Evolutionary conservation across 192 early-diverging fungal genomes (phyloP).

Genomic region (Gaertneriomyces semiglobifer): DNA sequence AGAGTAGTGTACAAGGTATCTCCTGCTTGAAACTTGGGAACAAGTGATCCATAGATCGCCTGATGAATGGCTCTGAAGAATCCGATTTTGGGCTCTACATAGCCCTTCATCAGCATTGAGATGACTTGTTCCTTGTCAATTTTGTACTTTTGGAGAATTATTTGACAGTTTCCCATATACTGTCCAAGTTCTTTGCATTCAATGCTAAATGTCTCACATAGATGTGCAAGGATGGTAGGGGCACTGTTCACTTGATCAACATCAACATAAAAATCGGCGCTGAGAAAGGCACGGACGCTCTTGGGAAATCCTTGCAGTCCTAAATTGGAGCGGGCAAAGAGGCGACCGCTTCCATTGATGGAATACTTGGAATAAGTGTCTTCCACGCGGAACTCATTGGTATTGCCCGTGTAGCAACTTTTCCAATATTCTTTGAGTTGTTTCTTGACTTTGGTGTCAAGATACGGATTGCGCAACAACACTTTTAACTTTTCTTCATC

Average conservation of each 20-base stretch:
- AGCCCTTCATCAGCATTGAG: not conserved
- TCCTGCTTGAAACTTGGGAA: slow-evolving; percentile 2
- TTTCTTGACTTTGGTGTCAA: not conserved
- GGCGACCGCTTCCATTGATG: slow-evolving; percentile 12
- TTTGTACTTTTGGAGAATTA: not conserved
- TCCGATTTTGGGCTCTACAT: not conserved
- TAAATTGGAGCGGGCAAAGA: slow-evolving; percentile 1
- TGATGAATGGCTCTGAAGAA: slow-evolving; percentile 7
- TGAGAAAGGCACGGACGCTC: slow-evolving; percentile 11
- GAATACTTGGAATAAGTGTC: slow-evolving; percentile 13
- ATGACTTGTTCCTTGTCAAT: not conserved
- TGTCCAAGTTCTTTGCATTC: not conserved
- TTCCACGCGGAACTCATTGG: slow-evolving; percentile 9
- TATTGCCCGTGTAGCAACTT: not conserved
- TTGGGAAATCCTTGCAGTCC: slow-evolving; percentile 16
- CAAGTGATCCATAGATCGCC: not conserved
- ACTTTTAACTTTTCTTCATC: slow-evolving; percentile 4
- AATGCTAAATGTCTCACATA: not conserved
- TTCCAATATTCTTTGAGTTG: slow-evolving; percentile 2
- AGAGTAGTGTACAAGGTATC: no score
- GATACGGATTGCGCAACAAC: not conserved
- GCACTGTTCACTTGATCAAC: slow-evolving; percentile 14
- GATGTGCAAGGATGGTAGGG: slow-evolving; percentile 4
- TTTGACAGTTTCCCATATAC: slow-evolving; percentile 1
- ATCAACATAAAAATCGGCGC: slow-evolving; percentile 12